Conservation (phyloP, 257 asterid genomes). For the Cinchona pubescens region DNA sequence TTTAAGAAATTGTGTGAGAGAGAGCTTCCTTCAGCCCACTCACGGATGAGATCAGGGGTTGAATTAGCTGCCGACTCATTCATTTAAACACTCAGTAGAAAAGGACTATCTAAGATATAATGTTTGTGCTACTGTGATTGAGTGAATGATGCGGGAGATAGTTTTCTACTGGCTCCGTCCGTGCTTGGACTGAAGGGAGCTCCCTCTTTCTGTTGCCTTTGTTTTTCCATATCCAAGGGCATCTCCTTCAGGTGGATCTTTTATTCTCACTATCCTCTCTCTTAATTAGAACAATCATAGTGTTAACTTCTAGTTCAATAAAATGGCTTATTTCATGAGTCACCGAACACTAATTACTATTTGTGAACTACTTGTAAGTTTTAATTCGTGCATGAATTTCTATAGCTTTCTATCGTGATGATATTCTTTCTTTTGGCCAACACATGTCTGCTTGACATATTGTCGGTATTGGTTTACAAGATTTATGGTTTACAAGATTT, state of each 20-base stretch:
- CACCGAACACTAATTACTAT: not conserved
- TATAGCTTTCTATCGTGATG: not conserved
- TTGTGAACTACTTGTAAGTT: not conserved
- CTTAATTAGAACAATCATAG: not conserved
- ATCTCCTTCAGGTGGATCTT: not conserved
- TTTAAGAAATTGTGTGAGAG: slow-evolving; percentile 45
- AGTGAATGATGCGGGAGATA: slow-evolving; percentile 99
- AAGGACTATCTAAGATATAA: no score
- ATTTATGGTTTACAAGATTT: not conserved
- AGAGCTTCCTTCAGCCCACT: slow-evolving; percentile 99
- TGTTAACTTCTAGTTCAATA: not conserved
- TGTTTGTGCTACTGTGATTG: slow-evolving; percentile 70
- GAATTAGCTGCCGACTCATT: slow-evolving; percentile 98
- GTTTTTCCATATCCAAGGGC: not conserved
- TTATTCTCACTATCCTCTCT: not conserved
- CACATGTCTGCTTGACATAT: not conserved
- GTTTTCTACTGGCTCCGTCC: slow-evolving; percentile 65
- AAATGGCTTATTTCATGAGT: not conserved
- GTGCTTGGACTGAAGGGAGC: slow-evolving; percentile 99
- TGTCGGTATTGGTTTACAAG: not conserved
- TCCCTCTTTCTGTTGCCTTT: slow-evolving; percentile 63
- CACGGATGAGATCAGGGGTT: slow-evolving; percentile 63
- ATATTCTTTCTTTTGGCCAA: not conserved
- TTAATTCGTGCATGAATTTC: not conserved
- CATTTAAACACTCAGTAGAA: slow-evolving; percentile 74